Base-by-base conservation (phyloP, 345 rosid species). In the Populus tremula region DNA sequence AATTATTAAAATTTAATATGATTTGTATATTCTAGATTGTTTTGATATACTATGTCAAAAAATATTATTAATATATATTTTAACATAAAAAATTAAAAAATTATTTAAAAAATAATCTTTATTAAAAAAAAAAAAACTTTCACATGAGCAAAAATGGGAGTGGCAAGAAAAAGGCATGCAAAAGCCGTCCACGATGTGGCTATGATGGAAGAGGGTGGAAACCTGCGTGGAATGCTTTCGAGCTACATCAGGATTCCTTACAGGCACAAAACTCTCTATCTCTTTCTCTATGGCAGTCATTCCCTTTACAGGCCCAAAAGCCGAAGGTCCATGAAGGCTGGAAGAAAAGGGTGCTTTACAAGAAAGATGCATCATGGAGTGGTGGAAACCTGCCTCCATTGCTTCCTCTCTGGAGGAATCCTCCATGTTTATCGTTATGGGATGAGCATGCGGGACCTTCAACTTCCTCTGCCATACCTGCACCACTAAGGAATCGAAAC, bases 321-420 rank as follows among this genome's bases (percentile, higher is more conserved):
- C 43, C 6, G 3, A 21, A 18, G 43, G 50, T 0, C 11, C 47
- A 12, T 2, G 23, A 13, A 1, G 9, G 31, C 35, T 36, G 54
- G 67, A 49, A 5, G 0, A 54, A 39, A 33, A 35, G 25, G 70
- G 80, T 45, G 49, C 33, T 61, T 39, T 27, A 10, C 13, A 11
- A 21, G n/a, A 13, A 70, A 43, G 1, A 12, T 6, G 29, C 17
- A 62, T 27, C 27, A 27, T 27, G 1, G 27, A 31, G 67, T 77
- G 68, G 47, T 70, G 35, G 64, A 54, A 29, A 69, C 75, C 35
- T 77, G 75, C 67, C 80, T 77, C 8, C 70, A 70, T 39, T 77
- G 80, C 62, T 77, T 77, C 67, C 31, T 23, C 38, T 25, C 27
- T 5, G 63, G 63, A 7, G 63, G 23, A 18, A 0, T 0, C n/a